phyloP scores from a whole-genome alignment of 176 grass and related monocot genomes.

The Zoysia pacifica region DNA sequence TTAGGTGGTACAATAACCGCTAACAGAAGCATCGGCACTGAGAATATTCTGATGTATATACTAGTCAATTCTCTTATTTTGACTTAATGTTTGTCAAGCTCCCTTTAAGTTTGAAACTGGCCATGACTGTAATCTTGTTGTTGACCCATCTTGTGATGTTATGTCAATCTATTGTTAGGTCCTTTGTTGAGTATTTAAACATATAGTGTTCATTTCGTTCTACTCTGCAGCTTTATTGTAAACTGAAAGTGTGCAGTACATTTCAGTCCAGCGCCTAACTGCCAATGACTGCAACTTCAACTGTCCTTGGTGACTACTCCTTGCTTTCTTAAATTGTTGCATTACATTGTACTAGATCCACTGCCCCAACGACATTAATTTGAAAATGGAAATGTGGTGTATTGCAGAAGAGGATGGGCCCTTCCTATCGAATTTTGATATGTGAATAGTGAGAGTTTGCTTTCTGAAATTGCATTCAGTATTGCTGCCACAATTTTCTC shows the following conservation, averaged over 20 bases:
- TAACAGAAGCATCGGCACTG: background rate
- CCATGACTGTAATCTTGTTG: conserved; percentile 19
- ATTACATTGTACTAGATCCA: too few species aligned
- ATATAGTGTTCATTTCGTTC: background rate
- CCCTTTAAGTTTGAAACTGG: conserved; percentile 22
- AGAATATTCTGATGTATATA: conserved; percentile 46
- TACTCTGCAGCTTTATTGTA: background rate
- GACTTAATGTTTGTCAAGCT: background rate
- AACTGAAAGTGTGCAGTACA: background rate
- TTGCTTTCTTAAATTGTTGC: too few species aligned
- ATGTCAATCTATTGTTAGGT: conserved; percentile 21
- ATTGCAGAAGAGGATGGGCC: background rate
- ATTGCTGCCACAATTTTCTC: conserved; percentile 14
- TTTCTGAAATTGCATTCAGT: background rate
- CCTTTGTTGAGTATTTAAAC: background rate
- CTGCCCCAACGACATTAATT: too few species aligned
- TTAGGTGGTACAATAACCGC: background rate
- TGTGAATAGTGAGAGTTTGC: background rate
- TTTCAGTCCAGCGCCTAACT: background rate
- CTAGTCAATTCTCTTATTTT: background rate
- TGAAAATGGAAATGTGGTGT: too few species aligned
- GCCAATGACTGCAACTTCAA: background rate
- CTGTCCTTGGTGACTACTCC: background rate
- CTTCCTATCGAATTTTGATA: background rate
- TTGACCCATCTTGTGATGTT: background rate